These are phyloP conservation scores for Cytospora mali DNA, from an alignment of 2,329 filamentous ascomycete genomes.

Conservation along the genomic window DNA sequence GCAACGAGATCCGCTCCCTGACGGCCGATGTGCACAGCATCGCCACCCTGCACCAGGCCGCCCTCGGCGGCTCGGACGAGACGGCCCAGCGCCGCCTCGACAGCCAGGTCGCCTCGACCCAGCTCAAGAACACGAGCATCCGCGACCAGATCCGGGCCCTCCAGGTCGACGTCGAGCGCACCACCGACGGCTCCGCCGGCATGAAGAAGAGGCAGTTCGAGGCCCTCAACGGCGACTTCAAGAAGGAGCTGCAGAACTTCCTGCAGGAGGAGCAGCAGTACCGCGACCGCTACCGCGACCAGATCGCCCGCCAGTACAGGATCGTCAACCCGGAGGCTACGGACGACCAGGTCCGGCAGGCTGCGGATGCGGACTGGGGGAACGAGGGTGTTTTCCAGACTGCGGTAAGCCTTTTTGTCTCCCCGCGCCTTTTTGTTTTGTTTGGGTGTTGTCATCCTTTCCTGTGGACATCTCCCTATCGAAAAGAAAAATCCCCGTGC, in stretches of 20 bases:
- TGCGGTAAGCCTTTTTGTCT: constrained; percentile 59
- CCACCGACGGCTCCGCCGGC: constrained; percentile 59
- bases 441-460: not conserved
- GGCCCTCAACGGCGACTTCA: constrained; percentile 72
- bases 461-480: too few species aligned
- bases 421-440: too few species aligned
- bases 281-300: constrained; percentile 71
- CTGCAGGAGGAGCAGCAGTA: constrained; percentile 72
- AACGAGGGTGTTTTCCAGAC: constrained; percentile 82
- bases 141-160: constrained; percentile 78
- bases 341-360: constrained; percentile 70
- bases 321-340: constrained; percentile 83
- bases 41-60: constrained; percentile 70
- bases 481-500: not conserved
- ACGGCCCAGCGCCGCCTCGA: constrained; percentile 62
- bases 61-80: constrained; percentile 66
- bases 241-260: constrained; percentile 70
- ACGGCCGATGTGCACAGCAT: constrained; percentile 70
- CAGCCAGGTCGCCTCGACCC: constrained; percentile 68
- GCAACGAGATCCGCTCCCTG: constrained; percentile 68
- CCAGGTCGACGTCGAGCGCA: constrained; percentile 69
- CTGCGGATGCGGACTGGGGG: constrained; percentile 71
- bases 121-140: constrained; percentile 73
- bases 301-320: constrained; percentile 77
- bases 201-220: constrained; percentile 72